phyloP scores from a whole-genome alignment of 768 basidiomycete species.

The Rhodotorula kratochvilovae region DNA sequence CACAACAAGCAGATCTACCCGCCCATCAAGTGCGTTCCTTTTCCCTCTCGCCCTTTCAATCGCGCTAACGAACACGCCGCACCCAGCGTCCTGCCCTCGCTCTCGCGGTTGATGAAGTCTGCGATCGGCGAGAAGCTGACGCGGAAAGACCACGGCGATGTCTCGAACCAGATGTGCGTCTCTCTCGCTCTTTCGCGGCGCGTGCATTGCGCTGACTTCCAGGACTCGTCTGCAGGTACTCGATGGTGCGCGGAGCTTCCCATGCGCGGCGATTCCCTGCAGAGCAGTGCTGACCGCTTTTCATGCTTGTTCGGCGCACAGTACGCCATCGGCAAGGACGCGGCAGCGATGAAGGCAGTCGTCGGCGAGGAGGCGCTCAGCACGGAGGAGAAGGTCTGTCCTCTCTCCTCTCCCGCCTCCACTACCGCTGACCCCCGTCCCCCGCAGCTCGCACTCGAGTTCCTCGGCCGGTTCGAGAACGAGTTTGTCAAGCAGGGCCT shows the following conservation, averaged over 20 bases:
- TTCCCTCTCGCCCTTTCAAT: neutral
- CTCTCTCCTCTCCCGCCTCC: neutral
- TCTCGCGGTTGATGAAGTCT: conserved; percentile 99
- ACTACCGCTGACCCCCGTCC: neutral
- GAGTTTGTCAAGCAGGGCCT: conserved; percentile 96
- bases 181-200: too few relatives aligned
- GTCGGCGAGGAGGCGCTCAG: conserved; percentile 97
- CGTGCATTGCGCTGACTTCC: neutral
- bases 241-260: neutral
- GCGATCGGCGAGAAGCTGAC: conserved; percentile 97
- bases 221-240: conserved; percentile 19
- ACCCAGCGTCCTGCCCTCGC: conserved; percentile 74
- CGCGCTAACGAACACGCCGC: neutral
- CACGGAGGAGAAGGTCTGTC: conserved; percentile 71
- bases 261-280: neutral
- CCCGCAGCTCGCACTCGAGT: conserved; percentile 75
- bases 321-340: conserved; percentile 92
- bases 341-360: conserved; percentile 95
- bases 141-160: conserved; percentile 96
- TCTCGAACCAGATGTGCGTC: conserved; percentile 71
- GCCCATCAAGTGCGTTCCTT: conserved; percentile 68
- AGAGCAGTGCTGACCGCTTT: neutral
- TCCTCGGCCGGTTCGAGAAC: conserved; percentile 94
- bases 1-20: conserved; percentile 97
- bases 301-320: conserved; percentile 43